Percentiles rank a stretch among this genome's conserved stretches.
These are phyloP conservation scores for Magnolia sinica DNA, from an alignment of 164 flowering plant genomes.

Conservation along the genomic window DNA sequence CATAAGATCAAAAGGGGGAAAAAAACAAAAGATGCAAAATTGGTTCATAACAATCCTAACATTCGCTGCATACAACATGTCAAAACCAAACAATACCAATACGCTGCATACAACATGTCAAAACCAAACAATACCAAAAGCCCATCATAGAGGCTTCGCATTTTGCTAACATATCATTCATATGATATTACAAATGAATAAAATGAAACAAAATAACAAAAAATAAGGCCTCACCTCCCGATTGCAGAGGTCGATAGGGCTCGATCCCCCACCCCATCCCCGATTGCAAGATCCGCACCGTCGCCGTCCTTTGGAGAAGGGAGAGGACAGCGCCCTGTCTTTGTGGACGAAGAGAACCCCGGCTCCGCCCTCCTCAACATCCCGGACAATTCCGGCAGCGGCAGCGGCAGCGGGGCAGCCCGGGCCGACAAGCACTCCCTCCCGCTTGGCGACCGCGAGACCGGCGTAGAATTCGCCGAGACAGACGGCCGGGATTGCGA, in stretches of 20 bases:
- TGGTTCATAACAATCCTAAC: neutral
- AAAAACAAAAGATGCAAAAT: neutral
- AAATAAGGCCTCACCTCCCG: constrained; percentile 6
- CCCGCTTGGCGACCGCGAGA: constrained; percentile 3
- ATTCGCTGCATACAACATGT: neutral
- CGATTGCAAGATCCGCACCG: constrained; percentile 4
- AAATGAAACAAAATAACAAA: neutral
- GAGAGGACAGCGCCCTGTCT: constrained; percentile 14
- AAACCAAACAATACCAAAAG: neutral
- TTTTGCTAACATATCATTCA: too few species aligned
- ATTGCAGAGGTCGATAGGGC: neutral
- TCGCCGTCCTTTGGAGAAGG: constrained; percentile 33
- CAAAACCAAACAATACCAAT: neutral
- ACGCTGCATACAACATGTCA: neutral
- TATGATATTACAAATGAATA: neutral
- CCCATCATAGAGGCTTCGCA: neutral
- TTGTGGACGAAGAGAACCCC: neutral
- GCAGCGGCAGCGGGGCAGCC: constrained; percentile 22
- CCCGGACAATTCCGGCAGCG: constrained; percentile 17
- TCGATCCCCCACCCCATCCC: constrained; percentile 10
- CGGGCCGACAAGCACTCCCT: neutral
- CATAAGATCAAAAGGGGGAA: neutral
- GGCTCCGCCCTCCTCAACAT: constrained; percentile 9
- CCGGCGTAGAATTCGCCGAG: neutral
- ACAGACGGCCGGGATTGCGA: neutral